Conservation (phyloP, 2,329 filamentous ascomycete genomes). For the Claviceps paspali region DNA sequence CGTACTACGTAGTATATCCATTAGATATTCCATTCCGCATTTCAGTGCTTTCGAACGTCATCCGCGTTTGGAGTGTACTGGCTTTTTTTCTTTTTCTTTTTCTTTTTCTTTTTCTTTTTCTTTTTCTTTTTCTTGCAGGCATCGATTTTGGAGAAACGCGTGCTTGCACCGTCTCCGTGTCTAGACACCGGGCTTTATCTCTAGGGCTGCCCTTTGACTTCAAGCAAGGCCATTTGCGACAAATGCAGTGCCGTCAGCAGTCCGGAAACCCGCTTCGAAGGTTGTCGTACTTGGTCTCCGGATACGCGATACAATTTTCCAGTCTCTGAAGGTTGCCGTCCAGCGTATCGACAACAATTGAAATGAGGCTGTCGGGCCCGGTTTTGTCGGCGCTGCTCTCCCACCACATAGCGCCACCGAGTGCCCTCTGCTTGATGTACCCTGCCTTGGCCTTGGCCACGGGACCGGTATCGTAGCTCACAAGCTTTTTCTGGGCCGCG, state of each 20-base stretch:
- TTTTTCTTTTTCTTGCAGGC: too few relatives aligned
- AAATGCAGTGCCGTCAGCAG: constrained; percentile 16
- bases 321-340: constrained; percentile 40
- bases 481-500: constrained; percentile 43
- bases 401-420: constrained; percentile 98
- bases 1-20: too few relatives aligned
- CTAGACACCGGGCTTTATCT: too few relatives aligned
- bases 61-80: too few relatives aligned
- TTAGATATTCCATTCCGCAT: too few relatives aligned
- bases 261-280: constrained; percentile 40
- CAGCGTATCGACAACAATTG: constrained; percentile 42
- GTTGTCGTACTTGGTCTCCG: constrained; percentile 56
- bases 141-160: too few relatives aligned
- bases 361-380: constrained; percentile 52
- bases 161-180: too few relatives aligned
- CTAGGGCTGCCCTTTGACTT: too few relatives aligned
- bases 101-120: too few relatives aligned
- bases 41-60: too few relatives aligned
- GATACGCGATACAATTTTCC: constrained; percentile 47
- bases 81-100: too few relatives aligned
- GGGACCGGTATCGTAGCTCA: constrained; percentile 62
- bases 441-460: constrained; percentile 55
- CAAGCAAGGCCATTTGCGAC: too few relatives aligned
- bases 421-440: constrained; percentile 48
- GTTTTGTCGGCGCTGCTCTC: constrained; percentile 67